Conservation (phyloP, 257 asterid genomes). For the Osmanthus fragrans region DNA sequence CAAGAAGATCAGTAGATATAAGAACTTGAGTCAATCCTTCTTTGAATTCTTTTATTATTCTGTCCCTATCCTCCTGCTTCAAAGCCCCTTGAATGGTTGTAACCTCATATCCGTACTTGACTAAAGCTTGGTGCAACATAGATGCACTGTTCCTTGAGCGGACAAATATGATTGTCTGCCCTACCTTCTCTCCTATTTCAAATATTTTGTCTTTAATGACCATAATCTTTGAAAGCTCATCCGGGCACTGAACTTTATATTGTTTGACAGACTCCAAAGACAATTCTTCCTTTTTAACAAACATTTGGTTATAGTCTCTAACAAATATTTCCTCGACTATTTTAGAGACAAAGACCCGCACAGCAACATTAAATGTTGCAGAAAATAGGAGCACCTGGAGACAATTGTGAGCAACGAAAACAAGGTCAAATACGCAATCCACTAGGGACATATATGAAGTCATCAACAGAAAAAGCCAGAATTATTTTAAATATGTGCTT, state of each 20-base stretch:
- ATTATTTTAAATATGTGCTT: background rate
- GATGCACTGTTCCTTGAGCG: conserved; percentile 51
- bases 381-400: conserved; percentile 55
- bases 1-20: conserved; percentile 87
- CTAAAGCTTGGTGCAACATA: conserved; percentile 59
- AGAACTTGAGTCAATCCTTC: conserved; percentile 90
- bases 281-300: conserved; percentile 55
- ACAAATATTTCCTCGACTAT: conserved; percentile 45
- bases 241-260: conserved; percentile 85
- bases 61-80: conserved; percentile 66
- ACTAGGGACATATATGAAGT: conserved; percentile 1
- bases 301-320: conserved; percentile 72
- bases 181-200: conserved; percentile 82
- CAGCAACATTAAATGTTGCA: conserved; percentile 74
- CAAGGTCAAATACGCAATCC: background rate
- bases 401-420: background rate
- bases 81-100: conserved; percentile 92
- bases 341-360: conserved; percentile 60
- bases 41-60: conserved; percentile 77
- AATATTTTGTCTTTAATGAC: conserved; percentile 80
- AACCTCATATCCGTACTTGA: conserved; percentile 69
- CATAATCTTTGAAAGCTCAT: conserved; percentile 73
- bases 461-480: background rate
- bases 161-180: conserved; percentile 83
- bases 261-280: conserved; percentile 50